Evolutionary conservation across 2,329 filamentous ascomycete species (phyloP).

Genomic region (Trichoderma polysporum): DNA sequence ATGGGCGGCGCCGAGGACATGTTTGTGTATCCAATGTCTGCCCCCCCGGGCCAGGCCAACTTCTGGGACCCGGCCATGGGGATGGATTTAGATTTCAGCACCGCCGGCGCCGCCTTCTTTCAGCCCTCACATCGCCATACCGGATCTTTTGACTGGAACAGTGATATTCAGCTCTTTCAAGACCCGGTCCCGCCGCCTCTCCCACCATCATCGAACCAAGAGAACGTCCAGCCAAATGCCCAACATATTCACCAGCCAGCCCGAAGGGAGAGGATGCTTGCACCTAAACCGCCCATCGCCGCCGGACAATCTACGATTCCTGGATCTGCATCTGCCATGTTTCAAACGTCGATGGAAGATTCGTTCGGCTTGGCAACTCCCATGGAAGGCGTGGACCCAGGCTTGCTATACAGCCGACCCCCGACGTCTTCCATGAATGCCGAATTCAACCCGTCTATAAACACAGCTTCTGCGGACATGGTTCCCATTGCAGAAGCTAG

Average conservation of each 20-base stretch:
- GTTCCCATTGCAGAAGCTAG: constrained; percentile 29
- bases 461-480: constrained; percentile 31
- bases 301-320: constrained; percentile 26
- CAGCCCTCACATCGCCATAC: constrained; percentile 45
- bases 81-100: constrained; percentile 61
- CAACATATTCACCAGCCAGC: constrained; percentile 27
- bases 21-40: constrained; percentile 62
- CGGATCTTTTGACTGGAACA: constrained; percentile 58
- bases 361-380: constrained; percentile 50
- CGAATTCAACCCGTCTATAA: constrained; percentile 34
- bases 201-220: constrained; percentile 35
- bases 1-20: constrained; percentile 52
- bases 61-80: constrained; percentile 61
- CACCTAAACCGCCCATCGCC: constrained; percentile 49
- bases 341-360: constrained; percentile 47
- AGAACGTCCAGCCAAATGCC: constrained; percentile 32
- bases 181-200: constrained; percentile 37
- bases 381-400: constrained; percentile 56
- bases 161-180: constrained; percentile 55
- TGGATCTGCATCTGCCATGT: constrained; percentile 33
- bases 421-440: constrained; percentile 48
- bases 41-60: constrained; percentile 50
- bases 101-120: constrained; percentile 46
- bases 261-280: constrained; percentile 47
- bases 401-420: constrained; percentile 56